Evolutionary conservation across 139 green algal species (phyloP), one percentile per base, ranked within the genome.

Genomic region (Chlorella vulgaris): DNA sequence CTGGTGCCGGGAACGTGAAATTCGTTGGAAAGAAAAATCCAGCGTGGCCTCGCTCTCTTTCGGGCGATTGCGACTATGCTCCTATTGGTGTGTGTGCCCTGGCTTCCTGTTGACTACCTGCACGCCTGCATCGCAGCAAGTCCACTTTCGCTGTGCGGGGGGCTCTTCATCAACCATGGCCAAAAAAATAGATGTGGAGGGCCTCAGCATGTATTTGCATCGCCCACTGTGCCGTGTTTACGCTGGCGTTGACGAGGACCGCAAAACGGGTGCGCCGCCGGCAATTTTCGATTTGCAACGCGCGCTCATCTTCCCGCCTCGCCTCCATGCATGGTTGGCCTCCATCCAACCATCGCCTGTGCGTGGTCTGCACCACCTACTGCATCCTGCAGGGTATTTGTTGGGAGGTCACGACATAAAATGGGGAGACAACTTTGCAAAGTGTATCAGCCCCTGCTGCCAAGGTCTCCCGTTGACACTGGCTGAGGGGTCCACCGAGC

Each of bases 391-490:
- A 75, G 68, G 39, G 24, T 75, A 40, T 39, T 39, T 75, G 39
- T 39, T 38, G 8, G 68, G 68, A 1, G 68, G 68, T 5, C 68
- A 75, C 40, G 43, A 58, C 10, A n/a, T n/a, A n/a, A n/a, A n/a
- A n/a, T 36, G 21, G 55, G 18, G 22, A 6, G 39, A 75, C 38
- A 26, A n/a, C 6, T 47, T 60, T 6, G 68, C 58, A 6, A 39
- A 75, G 68, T 75, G 68, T 40, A 61, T 39, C 68, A 60, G 39
- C 39, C 39, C 68, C 24, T 75, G 68, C 68, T 75, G 68, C 68
- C 24, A 26, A 28, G 40, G 68, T 15, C 39, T 10, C 28, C 68
- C 68, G 26, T 28, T 28, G 40, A 47, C 68, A 0, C 10, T 75
- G 68, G 33, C 63, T 4, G 31, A 31, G 22, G 55, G 55, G 55